Conservation (phyloP, 2,329 filamentous ascomycete species). For the Epichloe typhina region DNA sequence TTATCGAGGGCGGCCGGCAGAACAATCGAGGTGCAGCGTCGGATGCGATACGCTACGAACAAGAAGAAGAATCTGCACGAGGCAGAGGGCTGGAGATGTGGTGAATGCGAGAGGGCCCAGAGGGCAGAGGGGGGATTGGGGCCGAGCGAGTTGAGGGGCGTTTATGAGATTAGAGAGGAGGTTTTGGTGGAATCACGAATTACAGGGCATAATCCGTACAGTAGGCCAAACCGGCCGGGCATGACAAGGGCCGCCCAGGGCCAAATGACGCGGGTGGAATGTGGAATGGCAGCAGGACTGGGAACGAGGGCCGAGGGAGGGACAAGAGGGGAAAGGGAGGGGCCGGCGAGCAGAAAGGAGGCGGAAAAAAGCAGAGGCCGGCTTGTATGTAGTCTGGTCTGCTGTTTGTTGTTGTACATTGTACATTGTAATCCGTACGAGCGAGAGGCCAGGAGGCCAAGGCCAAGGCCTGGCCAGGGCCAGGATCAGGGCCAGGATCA, state of each 20-base stretch:
- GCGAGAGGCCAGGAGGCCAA: neutral
- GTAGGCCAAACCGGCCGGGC: neutral
- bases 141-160: constrained; percentile 1
- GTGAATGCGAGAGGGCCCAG: neutral
- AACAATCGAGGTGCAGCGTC: neutral
- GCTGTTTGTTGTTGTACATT: neutral
- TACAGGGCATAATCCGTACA: no score
- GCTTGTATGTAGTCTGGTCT: neutral
- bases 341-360: neutral
- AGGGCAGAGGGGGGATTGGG: neutral
- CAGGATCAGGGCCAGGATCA: neutral
- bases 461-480: no score
- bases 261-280: constrained; percentile 3
- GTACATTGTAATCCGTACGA: neutral
- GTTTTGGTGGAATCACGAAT: neutral
- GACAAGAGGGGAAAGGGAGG: neutral
- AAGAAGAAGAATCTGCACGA: neutral
- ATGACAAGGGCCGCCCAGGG: constrained; percentile 1
- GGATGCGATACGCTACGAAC: neutral
- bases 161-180: neutral
- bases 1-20: neutral
- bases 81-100: constrained; percentile 5
- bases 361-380: neutral
- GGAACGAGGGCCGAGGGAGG: neutral
- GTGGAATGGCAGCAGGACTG: neutral